Percentiles rank a stretch among this genome's conserved stretches.
Conservation (phyloP, 2,329 filamentous ascomycete species). For the Pseudodiploospora longispora region DNA sequence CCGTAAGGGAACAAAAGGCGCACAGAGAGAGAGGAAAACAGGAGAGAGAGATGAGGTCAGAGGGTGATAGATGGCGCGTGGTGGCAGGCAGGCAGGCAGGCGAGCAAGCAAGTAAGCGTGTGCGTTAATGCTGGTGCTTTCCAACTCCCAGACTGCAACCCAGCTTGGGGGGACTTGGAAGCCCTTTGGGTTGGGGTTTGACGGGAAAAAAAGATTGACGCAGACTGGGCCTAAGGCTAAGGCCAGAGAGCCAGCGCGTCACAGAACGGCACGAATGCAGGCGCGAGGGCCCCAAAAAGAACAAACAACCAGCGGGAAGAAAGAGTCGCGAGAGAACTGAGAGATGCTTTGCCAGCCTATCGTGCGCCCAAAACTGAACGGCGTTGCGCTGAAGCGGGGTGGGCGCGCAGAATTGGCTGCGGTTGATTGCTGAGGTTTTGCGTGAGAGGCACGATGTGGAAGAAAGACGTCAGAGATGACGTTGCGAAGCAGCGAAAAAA, state of each 20-base stretch:
- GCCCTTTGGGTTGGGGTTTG: too few relatives aligned
- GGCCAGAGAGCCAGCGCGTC: not conserved
- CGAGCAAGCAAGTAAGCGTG: too few relatives aligned
- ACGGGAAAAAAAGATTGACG: too few relatives aligned
- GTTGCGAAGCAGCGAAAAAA: slow-evolving; percentile 30
- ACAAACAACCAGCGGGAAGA: too few relatives aligned
- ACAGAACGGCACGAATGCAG: not conserved
- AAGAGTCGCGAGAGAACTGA: too few relatives aligned
- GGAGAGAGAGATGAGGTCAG: slow-evolving; percentile 31
- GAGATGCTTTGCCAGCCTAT: not conserved
- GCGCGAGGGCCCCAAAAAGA: too few relatives aligned
- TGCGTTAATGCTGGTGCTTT: too few relatives aligned
- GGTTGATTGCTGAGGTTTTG: slow-evolving; percentile 21
- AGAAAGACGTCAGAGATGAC: slow-evolving; percentile 42
- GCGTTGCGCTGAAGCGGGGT: not conserved
- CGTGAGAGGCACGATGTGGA: slow-evolving; percentile 27
- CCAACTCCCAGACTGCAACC: too few relatives aligned
- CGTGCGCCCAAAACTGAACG: not conserved
- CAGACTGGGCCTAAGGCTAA: not conserved
- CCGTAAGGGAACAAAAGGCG: slow-evolving; percentile 8
- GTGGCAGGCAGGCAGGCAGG: not conserved
- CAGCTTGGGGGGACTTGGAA: too few relatives aligned
- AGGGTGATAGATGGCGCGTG: slow-evolving; percentile 15
- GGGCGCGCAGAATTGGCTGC: slow-evolving; percentile 13
- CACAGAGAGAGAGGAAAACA: slow-evolving; percentile 19